Evolutionary conservation across 768 basidiomycete species (phyloP).

Genomic region (Boletus sp.): DNA sequence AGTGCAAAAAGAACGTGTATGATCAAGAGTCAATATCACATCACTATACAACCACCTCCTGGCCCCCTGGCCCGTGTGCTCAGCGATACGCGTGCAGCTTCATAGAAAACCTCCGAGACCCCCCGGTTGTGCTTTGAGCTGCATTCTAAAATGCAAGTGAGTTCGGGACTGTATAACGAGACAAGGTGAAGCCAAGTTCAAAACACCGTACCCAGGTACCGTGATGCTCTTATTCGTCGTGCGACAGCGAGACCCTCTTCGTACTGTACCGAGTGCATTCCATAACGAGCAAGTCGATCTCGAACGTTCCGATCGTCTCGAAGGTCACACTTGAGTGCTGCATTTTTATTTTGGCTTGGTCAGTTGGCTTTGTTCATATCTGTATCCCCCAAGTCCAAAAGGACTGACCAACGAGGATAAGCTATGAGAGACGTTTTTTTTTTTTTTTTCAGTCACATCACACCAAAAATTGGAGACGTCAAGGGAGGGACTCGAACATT

Average conservation of each 20-base stretch:
- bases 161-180: not conserved
- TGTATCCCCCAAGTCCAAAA: not conserved
- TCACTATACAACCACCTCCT: slow-evolving; percentile 53
- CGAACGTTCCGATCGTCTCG: slow-evolving; percentile 74
- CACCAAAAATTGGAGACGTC: not conserved
- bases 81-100: slow-evolving; percentile 83
- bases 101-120: slow-evolving; percentile 89
- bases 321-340: slow-evolving; percentile 94
- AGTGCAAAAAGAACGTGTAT: not conserved
- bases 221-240: slow-evolving; percentile 84
- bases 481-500: slow-evolving; percentile 5
- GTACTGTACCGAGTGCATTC: slow-evolving; percentile 76
- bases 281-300: slow-evolving; percentile 70
- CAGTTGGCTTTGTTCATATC: slow-evolving; percentile 4
- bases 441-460: slow-evolving; percentile 1
- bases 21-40: slow-evolving; percentile 38
- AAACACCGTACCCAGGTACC: slow-evolving; percentile 77
- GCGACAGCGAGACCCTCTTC: slow-evolving; percentile 90
- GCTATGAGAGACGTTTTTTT: slow-evolving; percentile 36
- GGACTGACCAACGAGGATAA: slow-evolving; percentile 82
- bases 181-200: not conserved
- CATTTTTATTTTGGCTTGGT: not conserved
- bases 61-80: slow-evolving; percentile 69
- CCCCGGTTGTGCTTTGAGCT: slow-evolving; percentile 97
- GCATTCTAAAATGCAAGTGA: slow-evolving; percentile 59